Base-by-base conservation (phyloP, 371 early-diverging fungal species). In the Circinella umbellata region DNA sequence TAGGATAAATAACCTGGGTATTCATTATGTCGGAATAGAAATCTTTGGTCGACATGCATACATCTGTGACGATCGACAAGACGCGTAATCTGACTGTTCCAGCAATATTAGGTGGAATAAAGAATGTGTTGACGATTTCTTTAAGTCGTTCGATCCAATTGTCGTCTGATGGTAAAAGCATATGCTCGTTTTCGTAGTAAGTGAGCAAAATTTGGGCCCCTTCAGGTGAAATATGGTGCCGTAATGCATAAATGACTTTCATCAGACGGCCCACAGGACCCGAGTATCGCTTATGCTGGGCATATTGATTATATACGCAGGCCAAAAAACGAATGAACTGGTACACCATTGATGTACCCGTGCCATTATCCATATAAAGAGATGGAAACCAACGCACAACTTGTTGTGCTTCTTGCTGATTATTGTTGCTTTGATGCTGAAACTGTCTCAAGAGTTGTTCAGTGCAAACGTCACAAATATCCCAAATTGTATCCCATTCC, bases 91-190 rank as follows among this genome's bases (percentile, higher is more conserved):
- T 80, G 7, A 88, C 72, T 1, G 74, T 73, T 60, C 68, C 75
- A 46, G 67, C 82, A 70, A 67, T 68, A 68, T 53, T 73, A 63
- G 68, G 74, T 69, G 76, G 66, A 67, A 88, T 84, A 49, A 84
- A 89, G 57, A 90, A 93, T 6, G 84, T 75, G 18, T 83, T 80
- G 51, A 85, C 80, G 17, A 90, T 69, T 61, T 86, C 86, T 47
- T 78, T 75, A 18, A 92, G 75, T n/a, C 81, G 71, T 18, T 77
- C 80, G 10, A 90, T 69, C 90, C 91, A 92, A 69, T 82, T 72
- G 13, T 87, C 80, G 37, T 89, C 84, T 34, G 90, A 91, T 13
- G 93, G 91, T 36, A 89, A 80, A 48, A 92, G 80, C 8, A 79
- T 68, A 46, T 92, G 90, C 53, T 91, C 90, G 0, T 71, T 67